Evolutionary conservation across 495 filamentous ascomycete species (phyloP).

Genomic region (Xylaria grammica): DNA sequence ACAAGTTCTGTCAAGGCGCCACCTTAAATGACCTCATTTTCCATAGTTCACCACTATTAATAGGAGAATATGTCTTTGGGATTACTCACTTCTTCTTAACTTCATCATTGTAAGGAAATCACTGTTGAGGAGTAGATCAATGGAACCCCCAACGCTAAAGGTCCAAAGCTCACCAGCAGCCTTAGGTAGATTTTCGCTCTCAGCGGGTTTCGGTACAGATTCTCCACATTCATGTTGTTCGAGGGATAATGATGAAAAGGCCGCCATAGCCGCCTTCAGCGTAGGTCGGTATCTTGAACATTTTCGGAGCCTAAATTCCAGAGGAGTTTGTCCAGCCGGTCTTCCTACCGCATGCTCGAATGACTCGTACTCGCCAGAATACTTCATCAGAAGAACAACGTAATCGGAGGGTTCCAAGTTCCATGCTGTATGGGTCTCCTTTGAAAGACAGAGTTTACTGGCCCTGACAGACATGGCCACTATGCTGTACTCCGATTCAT

Average conservation of each 20-base stretch:
- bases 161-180: constrained; percentile 42
- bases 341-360: constrained; percentile 44
- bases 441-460: constrained; percentile 73
- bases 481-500: constrained; percentile 46
- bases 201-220: not conserved
- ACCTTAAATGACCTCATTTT: no score
- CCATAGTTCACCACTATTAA: not conserved
- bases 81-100: constrained; percentile 52
- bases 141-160: constrained; percentile 74
- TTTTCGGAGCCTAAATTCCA: constrained; percentile 56
- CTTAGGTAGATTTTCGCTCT: constrained; percentile 17
- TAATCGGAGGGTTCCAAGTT: constrained; percentile 69
- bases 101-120: constrained; percentile 68
- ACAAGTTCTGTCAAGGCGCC: not conserved
- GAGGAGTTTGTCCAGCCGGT: not conserved
- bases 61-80: not conserved
- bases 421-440: constrained; percentile 82
- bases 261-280: constrained; percentile 50
- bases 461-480: constrained; percentile 71
- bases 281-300: constrained; percentile 62
- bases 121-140: constrained; percentile 72
- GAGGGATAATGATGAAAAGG: constrained; percentile 48
- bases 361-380: constrained; percentile 60
- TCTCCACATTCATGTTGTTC: not conserved
- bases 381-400: constrained; percentile 77